A percentile compares a stretch with the other conserved stretches of the same genome.
These are phyloP conservation scores for Warburgia ugandensis DNA, from an alignment of 164 flowering plant species.

Conservation along the genomic window DNA sequence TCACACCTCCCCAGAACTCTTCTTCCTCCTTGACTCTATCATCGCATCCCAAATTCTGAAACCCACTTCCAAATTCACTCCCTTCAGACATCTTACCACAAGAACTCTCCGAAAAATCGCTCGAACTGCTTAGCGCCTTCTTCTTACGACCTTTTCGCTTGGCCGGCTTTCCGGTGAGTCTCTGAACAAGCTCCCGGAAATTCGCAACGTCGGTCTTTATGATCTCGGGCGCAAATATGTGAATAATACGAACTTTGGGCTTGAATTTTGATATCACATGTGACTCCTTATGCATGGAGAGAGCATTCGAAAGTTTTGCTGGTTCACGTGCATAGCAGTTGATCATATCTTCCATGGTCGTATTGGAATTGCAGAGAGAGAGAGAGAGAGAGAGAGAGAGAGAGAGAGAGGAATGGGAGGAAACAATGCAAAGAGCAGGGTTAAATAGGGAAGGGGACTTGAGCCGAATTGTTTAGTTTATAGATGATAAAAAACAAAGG, in stretches of 20 bases:
- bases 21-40: conserved; percentile 26
- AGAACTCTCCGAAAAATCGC: conserved; percentile 4
- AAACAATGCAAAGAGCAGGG: not conserved
- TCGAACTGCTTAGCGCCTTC: conserved; percentile 1
- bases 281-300: conserved; percentile 47
- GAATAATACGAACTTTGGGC: conserved; percentile 78
- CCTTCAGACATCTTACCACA: conserved; percentile 6
- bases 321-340: not conserved
- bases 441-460: not conserved
- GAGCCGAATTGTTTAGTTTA: not conserved
- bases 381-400: conserved; percentile 6
- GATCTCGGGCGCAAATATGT: conserved; percentile 88
- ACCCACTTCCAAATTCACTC: conserved; percentile 15
- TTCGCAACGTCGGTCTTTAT: conserved; percentile 82
- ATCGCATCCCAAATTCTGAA: conserved; percentile 9
- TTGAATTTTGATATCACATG: conserved; percentile 47
- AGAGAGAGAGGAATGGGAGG: conserved; percentile 1
- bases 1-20: conserved; percentile 38
- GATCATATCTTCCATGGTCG: not conserved
- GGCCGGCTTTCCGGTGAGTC: conserved; percentile 77
- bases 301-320: not conserved
- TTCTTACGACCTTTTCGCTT: conserved; percentile 11
- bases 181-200: conserved; percentile 77
- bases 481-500: not conserved
- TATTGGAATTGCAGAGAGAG: not conserved